Base-by-base conservation (phyloP, 1,284 basidiomycete genomes). In the Apiotrichum gamsii region DNA sequence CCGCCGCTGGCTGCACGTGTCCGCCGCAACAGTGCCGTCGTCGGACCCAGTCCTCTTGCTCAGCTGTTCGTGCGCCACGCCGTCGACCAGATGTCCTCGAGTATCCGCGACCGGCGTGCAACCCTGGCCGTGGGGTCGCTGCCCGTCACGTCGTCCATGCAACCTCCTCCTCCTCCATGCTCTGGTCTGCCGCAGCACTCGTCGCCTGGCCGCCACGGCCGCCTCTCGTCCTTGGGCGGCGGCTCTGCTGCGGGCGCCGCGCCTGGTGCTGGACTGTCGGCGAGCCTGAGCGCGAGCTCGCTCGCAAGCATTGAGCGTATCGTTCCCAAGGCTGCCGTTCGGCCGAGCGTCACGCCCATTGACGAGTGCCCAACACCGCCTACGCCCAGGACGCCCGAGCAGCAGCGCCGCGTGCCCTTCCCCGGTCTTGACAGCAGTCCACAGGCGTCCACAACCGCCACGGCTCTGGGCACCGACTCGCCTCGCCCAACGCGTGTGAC, bases 1-100 rank as follows among this genome's bases (percentile, higher is more conserved):
- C 30, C 40, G 3, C 31, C 33, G 1, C 45, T 45, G n/a, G 29
- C 49, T 10, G 42, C 45, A 1, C 48, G 61, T 19, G 41, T 40
- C 1, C 52, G 62, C 15, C 56, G 66, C 25, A 64, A 65, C 37
- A 64, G 60, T 46, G 64, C 60, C 1, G 36, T 46, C 8, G 58
- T 65, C 30, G 70, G 69, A 18, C 69, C 70, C 0, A 69, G 65
- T 47, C 72, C 72, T 0, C 57, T 73, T 5, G 72, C 72, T 5
- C 53, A 67, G 39, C 56, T 73, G 18, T 73, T 72, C 45, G 61
- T 71, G 8, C 42, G 56, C 9, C 47, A 47, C 10, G 47, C 51
- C 1, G 51, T 47, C 1, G 39, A 53, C 5, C 45, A 51, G 3
- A 10, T 8, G 8, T 19, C 20, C 8, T 14, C 20, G 16, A 25